Percentiles rank a stretch among this genome's conserved stretches.
Evolutionary conservation across 2,329 filamentous ascomycete genomes (phyloP).

Genomic region (Fusarium mangiferae): DNA sequence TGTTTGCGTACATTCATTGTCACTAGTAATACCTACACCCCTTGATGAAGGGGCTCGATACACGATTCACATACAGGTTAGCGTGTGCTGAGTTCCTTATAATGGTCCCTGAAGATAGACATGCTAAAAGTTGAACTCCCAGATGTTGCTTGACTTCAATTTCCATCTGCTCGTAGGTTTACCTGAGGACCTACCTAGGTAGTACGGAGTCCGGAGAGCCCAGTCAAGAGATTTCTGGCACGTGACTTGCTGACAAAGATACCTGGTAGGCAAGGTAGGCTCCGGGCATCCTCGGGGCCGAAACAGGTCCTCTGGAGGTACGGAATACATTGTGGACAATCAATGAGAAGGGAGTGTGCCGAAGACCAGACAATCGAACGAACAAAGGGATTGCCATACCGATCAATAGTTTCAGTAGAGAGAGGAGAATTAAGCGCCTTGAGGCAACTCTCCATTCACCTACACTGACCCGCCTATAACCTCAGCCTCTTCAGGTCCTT

Average conservation of each 20-base stretch:
- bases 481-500: slow-evolving; percentile 26
- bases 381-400: neutral
- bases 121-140: neutral
- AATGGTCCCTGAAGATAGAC: neutral
- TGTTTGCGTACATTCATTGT: neutral
- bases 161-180: neutral
- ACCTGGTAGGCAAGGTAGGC: neutral
- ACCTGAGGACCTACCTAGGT: neutral
- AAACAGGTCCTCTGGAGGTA: slow-evolving; percentile 30
- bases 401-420: neutral
- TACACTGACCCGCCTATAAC: slow-evolving; percentile 11
- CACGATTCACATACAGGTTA: neutral
- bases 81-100: neutral
- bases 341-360: slow-evolving; percentile 14
- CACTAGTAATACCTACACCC: neutral
- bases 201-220: too few species aligned
- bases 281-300: slow-evolving; percentile 14
- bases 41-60: neutral
- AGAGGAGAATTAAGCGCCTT: neutral
- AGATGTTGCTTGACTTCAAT: neutral
- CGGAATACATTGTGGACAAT: slow-evolving; percentile 33
- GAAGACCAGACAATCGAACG: neutral
- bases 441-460: neutral
- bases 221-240: neutral
- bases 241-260: slow-evolving; percentile 37